Evolutionary conservation across 2,329 filamentous ascomycete species (phyloP).

Genomic region (Graphium sp.): DNA sequence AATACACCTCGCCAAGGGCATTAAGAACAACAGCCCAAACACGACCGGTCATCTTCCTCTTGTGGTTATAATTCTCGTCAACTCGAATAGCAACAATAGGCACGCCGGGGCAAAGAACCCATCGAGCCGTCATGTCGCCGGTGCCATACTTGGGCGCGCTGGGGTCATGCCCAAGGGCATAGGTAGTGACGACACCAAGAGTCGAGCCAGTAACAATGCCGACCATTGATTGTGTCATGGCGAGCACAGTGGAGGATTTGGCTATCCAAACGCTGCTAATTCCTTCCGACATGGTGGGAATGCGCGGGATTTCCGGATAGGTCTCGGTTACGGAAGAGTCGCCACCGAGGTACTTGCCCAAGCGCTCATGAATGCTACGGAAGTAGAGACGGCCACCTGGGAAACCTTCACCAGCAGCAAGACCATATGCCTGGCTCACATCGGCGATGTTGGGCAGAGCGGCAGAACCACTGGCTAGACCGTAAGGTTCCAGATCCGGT

Average conservation of each 20-base stretch:
- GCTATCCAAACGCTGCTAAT: conserved; percentile 79
- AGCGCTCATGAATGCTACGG: conserved; percentile 55
- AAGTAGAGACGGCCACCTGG: conserved; percentile 72
- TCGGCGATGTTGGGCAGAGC: conserved; percentile 79
- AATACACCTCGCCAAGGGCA: conserved; percentile 81
- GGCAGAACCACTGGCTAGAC: conserved; percentile 61
- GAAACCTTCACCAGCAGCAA: conserved; percentile 72
- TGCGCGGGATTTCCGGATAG: conserved; percentile 57
- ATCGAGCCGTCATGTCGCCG: conserved; percentile 72
- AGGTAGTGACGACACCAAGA: conserved; percentile 65
- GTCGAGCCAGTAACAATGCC: conserved; percentile 76
- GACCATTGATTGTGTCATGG: conserved; percentile 57
- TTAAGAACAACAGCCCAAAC: conserved; percentile 92
- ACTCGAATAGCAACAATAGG: conserved; percentile 73
- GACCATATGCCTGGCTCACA: conserved; percentile 69
- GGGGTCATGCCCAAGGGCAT: conserved; percentile 48
- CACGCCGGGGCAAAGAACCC: conserved; percentile 83
- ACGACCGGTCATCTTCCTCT: conserved; percentile 51
- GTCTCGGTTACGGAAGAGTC: conserved; percentile 44
- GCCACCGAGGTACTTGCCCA: conserved; percentile 55
- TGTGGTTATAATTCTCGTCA: conserved; percentile 64
- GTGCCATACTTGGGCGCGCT: conserved; percentile 46
- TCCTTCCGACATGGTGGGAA: conserved; percentile 53
- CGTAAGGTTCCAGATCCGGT: conserved; percentile 58
- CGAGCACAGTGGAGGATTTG: conserved; percentile 57